These are phyloP conservation scores for Phalaenopsis hybrid DNA, from an alignment of 116 monocot genomes.

Conservation along the genomic window DNA sequence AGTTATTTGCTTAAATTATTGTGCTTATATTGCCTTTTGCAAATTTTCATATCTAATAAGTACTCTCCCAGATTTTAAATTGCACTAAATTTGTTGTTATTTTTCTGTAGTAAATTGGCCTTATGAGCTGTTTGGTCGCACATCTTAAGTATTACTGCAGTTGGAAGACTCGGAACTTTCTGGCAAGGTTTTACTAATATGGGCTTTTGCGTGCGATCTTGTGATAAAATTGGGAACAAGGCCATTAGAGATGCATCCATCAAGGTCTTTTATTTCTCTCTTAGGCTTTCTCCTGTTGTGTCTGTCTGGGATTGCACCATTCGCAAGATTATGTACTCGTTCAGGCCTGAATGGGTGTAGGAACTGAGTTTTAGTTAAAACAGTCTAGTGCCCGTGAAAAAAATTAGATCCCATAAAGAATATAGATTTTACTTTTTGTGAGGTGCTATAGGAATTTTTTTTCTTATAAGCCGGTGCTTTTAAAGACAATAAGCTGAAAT, in stretches of 20 bases:
- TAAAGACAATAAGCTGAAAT: constrained; percentile 1
- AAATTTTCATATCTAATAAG: not conserved
- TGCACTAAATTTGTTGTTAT: not conserved
- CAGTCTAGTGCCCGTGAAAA: not conserved
- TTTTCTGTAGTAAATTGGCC: constrained; percentile 11
- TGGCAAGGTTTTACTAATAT: constrained; percentile 19
- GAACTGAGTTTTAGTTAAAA: not conserved
- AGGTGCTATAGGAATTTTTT: not conserved
- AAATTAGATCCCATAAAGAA: not conserved
- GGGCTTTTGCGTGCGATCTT: constrained; percentile 20
- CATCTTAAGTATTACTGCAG: constrained; percentile 9
- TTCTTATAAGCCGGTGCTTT: not conserved
- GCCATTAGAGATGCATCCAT: constrained; percentile 32
- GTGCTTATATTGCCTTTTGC: not conserved
- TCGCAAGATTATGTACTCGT: constrained; percentile 82
- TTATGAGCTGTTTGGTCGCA: constrained; percentile 28
- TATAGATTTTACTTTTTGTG: constrained; percentile 7
- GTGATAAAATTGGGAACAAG: constrained; percentile 28
- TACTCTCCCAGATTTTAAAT: not conserved
- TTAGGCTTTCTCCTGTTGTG: constrained; percentile 62
- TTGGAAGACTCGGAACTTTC: constrained; percentile 1
- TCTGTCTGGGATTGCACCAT: constrained; percentile 89
- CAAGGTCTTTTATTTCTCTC: constrained; percentile 43
- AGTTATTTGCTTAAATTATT: not conserved
- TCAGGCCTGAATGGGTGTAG: constrained; percentile 94